These are phyloP conservation scores for Lichtheimia ramosa DNA, from an alignment of 371 early-diverging fungal genomes.

Conservation along the genomic window DNA sequence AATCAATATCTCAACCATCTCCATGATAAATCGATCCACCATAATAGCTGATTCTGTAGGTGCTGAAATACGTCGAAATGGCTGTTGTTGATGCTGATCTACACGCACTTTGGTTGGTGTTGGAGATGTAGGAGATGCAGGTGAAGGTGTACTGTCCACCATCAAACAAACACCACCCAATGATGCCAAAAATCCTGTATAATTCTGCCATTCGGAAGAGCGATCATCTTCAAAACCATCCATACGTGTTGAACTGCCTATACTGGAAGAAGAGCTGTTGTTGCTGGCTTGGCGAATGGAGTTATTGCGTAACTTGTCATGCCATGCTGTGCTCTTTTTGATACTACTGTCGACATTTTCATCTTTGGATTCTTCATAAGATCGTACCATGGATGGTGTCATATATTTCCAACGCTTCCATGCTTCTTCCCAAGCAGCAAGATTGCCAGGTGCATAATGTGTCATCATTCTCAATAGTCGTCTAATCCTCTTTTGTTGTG, in stretches of 20 bases:
- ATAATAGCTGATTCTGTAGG: conserved; percentile 56
- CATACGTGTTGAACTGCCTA: conserved; percentile 8
- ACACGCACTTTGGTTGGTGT: conserved; percentile 40
- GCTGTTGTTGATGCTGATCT: conserved; percentile 13
- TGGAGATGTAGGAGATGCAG: conserved; percentile 23
- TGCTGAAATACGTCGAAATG: conserved; percentile 30
- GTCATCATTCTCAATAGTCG: conserved; percentile 64
- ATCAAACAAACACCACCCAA: conserved; percentile 75
- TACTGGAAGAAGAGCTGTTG: not conserved
- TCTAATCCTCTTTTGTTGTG: conserved; percentile 76
- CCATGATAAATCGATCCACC: conserved; percentile 81
- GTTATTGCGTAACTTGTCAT: conserved; percentile 4
- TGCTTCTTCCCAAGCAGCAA: conserved; percentile 83
- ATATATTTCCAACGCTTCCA: conserved; percentile 73
- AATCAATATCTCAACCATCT: conserved; percentile 83
- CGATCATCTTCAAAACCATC: conserved; percentile 40
- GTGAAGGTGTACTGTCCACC: conserved; percentile 37
- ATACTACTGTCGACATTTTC: not conserved
- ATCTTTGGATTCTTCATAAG: conserved; percentile 2
- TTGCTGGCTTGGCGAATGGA: not conserved
- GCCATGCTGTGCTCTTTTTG: not conserved
- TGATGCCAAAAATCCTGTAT: conserved; percentile 85
- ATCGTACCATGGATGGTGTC: conserved; percentile 19
- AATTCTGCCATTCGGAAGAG: conserved; percentile 73
- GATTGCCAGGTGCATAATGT: conserved; percentile 67